Percentiles rank a stretch among this genome's conserved stretches.
Evolutionary conservation across 805 yeast species (phyloP).

Genomic region (Ogataea degrootiae): DNA sequence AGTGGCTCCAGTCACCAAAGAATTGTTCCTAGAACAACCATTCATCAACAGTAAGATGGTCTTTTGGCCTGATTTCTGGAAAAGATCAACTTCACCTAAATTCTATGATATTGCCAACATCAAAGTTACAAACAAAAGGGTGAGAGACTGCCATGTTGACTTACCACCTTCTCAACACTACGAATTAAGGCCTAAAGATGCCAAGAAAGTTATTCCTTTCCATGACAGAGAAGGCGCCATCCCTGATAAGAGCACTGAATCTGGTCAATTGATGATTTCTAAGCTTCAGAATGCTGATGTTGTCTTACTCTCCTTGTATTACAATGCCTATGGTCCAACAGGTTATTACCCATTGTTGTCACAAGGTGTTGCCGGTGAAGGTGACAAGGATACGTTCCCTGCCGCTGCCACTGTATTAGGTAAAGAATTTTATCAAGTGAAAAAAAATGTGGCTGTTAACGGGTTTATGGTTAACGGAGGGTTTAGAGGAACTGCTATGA

Average conservation of each 20-base stretch:
- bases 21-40: slow-evolving; percentile 41
- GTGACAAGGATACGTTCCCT: slow-evolving; percentile 74
- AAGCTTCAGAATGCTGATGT: slow-evolving; percentile 52
- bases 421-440: slow-evolving; percentile 50
- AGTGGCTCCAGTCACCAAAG: slow-evolving; percentile 48
- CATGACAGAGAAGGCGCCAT: slow-evolving; percentile 59
- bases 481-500: slow-evolving; percentile 45
- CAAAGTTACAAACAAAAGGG: slow-evolving; percentile 30
- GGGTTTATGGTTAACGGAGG: slow-evolving; percentile 31
- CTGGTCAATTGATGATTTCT: slow-evolving; percentile 59
- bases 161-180: slow-evolving; percentile 17
- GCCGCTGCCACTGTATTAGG: slow-evolving; percentile 57
- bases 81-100: slow-evolving; percentile 56
- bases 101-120: slow-evolving; percentile 51
- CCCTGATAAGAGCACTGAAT: slow-evolving; percentile 59
- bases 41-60: slow-evolving; percentile 44
- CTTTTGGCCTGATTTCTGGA: slow-evolving; percentile 69
- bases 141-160: slow-evolving; percentile 30
- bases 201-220: slow-evolving; percentile 33
- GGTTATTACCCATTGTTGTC: slow-evolving; percentile 53
- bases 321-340: slow-evolving; percentile 58
- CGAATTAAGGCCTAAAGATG: slow-evolving; percentile 13
- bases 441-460: slow-evolving; percentile 45
- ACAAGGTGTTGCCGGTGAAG: slow-evolving; percentile 67
- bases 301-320: slow-evolving; percentile 51